Conservation (phyloP, 495 filamentous ascomycete species). For the Chaetomium cochliodes region DNA sequence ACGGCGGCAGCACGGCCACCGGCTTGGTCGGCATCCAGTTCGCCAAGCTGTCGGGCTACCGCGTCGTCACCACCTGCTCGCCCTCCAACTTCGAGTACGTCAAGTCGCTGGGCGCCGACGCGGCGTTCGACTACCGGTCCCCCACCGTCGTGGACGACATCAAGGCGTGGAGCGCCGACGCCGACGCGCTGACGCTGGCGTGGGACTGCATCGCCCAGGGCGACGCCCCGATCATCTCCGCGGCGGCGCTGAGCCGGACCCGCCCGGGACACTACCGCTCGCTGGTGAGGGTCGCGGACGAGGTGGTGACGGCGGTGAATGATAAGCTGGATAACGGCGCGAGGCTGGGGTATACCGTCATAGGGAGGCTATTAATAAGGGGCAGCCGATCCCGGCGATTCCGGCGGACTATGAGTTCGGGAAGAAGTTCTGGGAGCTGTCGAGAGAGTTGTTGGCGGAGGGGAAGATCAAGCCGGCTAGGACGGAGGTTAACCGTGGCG, state of each 20-base stretch:
- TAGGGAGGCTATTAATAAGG: constrained; percentile 26
- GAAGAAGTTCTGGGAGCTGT: constrained; percentile 30
- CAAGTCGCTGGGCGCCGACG: constrained; percentile 43
- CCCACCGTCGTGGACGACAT: constrained; percentile 40
- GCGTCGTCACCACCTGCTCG: constrained; percentile 46
- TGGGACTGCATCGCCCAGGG: constrained; percentile 40
- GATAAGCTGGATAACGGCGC: constrained; percentile 27
- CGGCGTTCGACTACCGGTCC: constrained; percentile 49
- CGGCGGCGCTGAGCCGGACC: constrained; percentile 28
- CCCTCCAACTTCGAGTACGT: constrained; percentile 45
- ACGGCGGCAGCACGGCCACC: constrained; percentile 52
- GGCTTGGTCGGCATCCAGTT: constrained; percentile 51
- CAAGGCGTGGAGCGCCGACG: constrained; percentile 29
- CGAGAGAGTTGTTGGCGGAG: constrained; percentile 26
- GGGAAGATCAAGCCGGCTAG: constrained; percentile 35
- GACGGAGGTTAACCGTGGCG: constrained; percentile 35
- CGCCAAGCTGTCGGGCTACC: constrained; percentile 47
- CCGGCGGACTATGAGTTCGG: constrained; percentile 32
- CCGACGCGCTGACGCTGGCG: constrained; percentile 26
- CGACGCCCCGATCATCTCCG: constrained; percentile 28
- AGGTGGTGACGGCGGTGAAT: constrained; percentile 31
- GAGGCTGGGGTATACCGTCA: constrained; percentile 36
- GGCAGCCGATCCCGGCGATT: constrained; percentile 2
- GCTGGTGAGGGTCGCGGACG: constrained; percentile 30
- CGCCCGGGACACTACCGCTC: constrained; percentile 26